A percentile compares a stretch with the other conserved stretches of the same genome.
Evolutionary conservation across 179 eudicot genomes (phyloP).

Genomic region (Camellia oleifera): DNA sequence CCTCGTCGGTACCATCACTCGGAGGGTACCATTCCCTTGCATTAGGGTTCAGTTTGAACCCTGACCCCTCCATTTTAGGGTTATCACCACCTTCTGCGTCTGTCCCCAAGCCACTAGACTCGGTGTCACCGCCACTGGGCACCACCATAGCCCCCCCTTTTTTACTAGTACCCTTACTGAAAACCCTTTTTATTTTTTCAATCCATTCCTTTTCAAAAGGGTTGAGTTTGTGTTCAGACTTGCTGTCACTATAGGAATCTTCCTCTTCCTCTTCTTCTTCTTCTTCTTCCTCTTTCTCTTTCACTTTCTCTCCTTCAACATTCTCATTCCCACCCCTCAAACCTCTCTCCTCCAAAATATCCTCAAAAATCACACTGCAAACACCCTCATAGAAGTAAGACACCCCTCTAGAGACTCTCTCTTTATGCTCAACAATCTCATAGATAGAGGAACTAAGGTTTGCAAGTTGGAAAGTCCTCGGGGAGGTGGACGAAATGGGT

Average conservation of each 20-base stretch:
- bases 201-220: neutral
- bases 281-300: neutral
- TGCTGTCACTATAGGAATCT: too few species aligned
- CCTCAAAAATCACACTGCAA: conserved; percentile 10
- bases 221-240: neutral
- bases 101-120: neutral
- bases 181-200: neutral
- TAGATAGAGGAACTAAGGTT: neutral
- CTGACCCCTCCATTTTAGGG: neutral
- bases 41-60: conserved; percentile 5
- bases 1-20: neutral
- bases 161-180: neutral
- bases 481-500: neutral
- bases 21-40: conserved; percentile 20
- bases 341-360: conserved; percentile 21
- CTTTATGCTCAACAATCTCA: neutral
- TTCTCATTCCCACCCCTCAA: neutral
- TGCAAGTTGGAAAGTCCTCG: neutral
- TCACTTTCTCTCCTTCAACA: neutral
- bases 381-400: neutral
- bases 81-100: neutral
- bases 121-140: neutral
- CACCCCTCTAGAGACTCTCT: neutral
- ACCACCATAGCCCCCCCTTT: neutral
- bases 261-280: neutral